Evolutionary conservation across 306 rosid genomes (phyloP), one percentile per base, ranked within the genome.

Genomic region (Vicia faba): DNA sequence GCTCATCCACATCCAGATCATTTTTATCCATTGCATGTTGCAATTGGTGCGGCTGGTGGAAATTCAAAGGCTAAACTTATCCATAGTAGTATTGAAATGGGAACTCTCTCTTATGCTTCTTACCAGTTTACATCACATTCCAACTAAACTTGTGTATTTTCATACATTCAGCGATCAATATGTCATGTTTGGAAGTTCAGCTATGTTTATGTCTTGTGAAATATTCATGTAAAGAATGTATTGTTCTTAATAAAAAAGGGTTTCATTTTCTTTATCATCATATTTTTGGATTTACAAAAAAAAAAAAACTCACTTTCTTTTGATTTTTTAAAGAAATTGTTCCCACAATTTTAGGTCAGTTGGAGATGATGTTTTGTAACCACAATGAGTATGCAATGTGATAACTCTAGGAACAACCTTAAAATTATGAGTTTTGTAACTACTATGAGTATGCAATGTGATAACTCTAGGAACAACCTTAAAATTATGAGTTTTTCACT

Each of bases 1-100:
- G 90, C 96, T 33, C 97, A 87, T 63, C 97, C 96, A 0, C 67
- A 67, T 77, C 92, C 96, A 0, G 97, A 92, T 58, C 97, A 92
- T 48, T 80, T 92, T 43, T 92, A 59, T 48, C 97, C 97, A 0
- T 56, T 92, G 64, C 92, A 89, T 5, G 89, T 92, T 12, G 98
- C 98, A 11, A 72, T 84, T 49, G 98, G 96, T 13, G 96, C 98
- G 4, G 92, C 95, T 2, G 92, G 95, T 31, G 84, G 55, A 38
- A 31, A 68, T 48, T 18, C 92, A 0, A 84, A 85, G 77, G 83
- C 95, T 0, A 85, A 87, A 72, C 78, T 78, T 41, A 76, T 89
- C 35, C 98, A 89, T 69, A 76, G 63, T 45, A 84, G 90, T 63
- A 85, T 91, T 87, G 75, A 74, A 6, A 9, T 28, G 28, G 91